A percentile compares a stretch with the other conserved stretches of the same genome.
These are phyloP conservation scores for Botrytis fabae DNA, from an alignment of 2,329 filamentous ascomycete species.

Conservation along the genomic window DNA sequence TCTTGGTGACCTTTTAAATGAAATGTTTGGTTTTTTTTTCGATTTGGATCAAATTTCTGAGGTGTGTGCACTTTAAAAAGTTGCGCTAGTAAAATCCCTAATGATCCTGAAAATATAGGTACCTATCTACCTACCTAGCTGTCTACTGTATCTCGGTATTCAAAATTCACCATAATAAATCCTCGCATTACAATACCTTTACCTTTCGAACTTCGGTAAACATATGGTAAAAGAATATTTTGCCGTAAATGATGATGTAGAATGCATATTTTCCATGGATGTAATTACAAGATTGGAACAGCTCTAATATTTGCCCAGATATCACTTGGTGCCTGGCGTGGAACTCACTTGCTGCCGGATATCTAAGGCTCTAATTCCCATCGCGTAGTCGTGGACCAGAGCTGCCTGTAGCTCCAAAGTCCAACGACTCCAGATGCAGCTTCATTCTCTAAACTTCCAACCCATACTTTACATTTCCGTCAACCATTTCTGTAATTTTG, in stretches of 20 bases:
- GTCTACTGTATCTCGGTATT: background rate
- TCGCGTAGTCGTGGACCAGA: constrained; percentile 31
- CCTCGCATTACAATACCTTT: background rate
- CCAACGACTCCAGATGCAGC: constrained; percentile 29
- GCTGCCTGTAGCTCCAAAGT: constrained; percentile 30
- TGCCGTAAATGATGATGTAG: background rate
- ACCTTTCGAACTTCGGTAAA: rapidly evolving
- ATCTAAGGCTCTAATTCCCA: constrained; percentile 15
- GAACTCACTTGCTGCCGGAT: constrained; percentile 7
- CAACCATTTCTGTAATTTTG: constrained; percentile 16
- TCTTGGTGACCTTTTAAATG: constrained; percentile 5
- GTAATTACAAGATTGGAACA: background rate
- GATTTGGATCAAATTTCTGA: constrained; percentile 5
- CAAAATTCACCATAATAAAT: background rate
- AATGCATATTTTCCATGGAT: background rate
- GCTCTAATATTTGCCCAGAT: background rate
- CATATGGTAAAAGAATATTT: background rate
- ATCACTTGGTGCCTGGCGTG: constrained; percentile 13
- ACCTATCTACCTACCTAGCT: background rate
- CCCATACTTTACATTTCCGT: constrained; percentile 20
- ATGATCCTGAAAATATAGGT: background rate
- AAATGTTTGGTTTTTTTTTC: background rate
- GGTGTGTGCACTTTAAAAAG: background rate
- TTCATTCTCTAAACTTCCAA: constrained; percentile 26
- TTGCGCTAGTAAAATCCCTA: constrained; percentile 10